Conservation (phyloP, 208 protist genomes). For the Histomonas meleagridis region DNA sequence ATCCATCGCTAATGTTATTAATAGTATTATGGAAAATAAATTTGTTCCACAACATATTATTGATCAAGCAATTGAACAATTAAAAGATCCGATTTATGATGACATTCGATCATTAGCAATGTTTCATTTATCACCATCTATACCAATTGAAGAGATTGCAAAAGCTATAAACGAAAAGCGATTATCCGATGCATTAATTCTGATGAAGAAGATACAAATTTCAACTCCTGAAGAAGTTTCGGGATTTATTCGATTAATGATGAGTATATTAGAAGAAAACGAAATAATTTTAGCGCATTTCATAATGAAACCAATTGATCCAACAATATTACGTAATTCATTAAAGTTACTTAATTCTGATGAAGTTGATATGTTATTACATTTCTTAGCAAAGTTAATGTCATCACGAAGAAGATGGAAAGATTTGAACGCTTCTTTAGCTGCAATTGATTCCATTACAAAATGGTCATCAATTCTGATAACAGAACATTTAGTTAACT, state of each 20-base stretch:
- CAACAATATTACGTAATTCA: neutral
- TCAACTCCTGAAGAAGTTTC: neutral
- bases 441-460: neutral
- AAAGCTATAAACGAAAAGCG: neutral
- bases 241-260: neutral
- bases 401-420: neutral
- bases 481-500: neutral
- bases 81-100: neutral
- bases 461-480: neutral
- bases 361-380: neutral
- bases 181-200: neutral
- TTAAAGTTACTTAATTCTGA: neutral
- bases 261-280: neutral
- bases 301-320: neutral
- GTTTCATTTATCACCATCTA: constrained; percentile 7
- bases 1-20: neutral
- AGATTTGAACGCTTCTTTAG: neutral
- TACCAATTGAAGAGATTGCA: neutral
- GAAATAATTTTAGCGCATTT: constrained; percentile 5
- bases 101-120: neutral
- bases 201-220: neutral
- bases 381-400: neutral
- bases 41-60: neutral
- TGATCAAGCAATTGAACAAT: neutral
- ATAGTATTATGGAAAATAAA: constrained; percentile 8